phyloP scores from a whole-genome alignment of 2,329 filamentous ascomycete genomes.

The Fusarium tuaranense region DNA sequence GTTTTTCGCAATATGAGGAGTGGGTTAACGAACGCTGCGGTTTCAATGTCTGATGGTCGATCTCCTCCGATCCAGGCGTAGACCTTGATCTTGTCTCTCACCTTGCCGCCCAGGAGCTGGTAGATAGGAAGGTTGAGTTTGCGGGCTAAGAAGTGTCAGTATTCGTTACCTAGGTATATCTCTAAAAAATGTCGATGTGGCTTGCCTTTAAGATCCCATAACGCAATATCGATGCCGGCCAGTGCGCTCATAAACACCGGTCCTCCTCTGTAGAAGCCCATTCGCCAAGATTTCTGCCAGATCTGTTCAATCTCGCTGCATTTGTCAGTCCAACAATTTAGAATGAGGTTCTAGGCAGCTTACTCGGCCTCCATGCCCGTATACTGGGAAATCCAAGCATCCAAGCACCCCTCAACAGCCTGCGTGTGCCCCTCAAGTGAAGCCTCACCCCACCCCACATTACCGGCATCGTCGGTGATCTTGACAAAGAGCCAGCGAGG shows the following conservation, averaged over 20 bases:
- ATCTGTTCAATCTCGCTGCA: slow-evolving; percentile 81
- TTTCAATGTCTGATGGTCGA: slow-evolving; percentile 73
- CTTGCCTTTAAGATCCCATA: slow-evolving; percentile 79
- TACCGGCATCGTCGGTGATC: slow-evolving; percentile 73
- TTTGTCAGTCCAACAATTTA: background rate
- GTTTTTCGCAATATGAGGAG: rapidly evolving
- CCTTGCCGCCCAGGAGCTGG: slow-evolving; percentile 79
- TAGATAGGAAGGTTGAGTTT: slow-evolving; percentile 74
- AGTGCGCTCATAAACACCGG: slow-evolving; percentile 85
- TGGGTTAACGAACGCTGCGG: slow-evolving; percentile 63
- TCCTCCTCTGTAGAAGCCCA: slow-evolving; percentile 81
- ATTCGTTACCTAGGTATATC: too few relatives aligned
- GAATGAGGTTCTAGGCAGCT: background rate
- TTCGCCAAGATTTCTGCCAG: slow-evolving; percentile 80
- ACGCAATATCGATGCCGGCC: slow-evolving; percentile 81
- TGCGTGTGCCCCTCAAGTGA: slow-evolving; percentile 80
- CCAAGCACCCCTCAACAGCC: slow-evolving; percentile 79
- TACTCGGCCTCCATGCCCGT: slow-evolving; percentile 78
- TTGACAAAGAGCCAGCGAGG: slow-evolving; percentile 85
- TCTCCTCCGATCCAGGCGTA: slow-evolving; percentile 86
- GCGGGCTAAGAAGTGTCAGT: slow-evolving; percentile 48
- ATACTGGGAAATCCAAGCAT: slow-evolving; percentile 73
- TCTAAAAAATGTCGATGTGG: rapidly evolving
- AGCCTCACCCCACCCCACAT: slow-evolving; percentile 79
- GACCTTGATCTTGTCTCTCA: slow-evolving; percentile 76